phyloP scores from a whole-genome alignment of 1,139 yeast species.

The Petasospora rhodanensis region DNA sequence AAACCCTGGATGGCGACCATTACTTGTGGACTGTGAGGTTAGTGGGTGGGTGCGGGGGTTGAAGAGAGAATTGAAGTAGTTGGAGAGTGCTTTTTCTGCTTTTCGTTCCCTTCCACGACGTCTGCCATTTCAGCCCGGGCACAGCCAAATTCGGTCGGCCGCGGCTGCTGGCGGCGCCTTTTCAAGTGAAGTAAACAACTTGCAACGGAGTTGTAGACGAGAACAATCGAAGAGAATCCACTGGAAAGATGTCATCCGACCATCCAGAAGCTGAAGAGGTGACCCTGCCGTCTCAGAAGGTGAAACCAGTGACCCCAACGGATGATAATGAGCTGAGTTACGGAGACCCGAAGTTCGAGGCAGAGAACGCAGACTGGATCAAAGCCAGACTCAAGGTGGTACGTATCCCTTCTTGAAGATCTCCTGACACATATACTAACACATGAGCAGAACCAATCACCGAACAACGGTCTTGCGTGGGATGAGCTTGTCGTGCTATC shows the following conservation, averaged over 20 bases:
- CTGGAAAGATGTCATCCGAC: no score
- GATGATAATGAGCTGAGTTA: conserved; percentile 1
- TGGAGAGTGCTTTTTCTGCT: not conserved
- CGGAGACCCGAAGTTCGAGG: conserved; percentile 25
- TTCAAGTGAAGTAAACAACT: no score
- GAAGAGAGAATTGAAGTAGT: no score
- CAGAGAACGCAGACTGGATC: conserved; percentile 30
- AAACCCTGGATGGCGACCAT: conserved; percentile 48
- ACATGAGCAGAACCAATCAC: conserved; percentile 17
- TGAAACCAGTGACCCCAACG: not conserved
- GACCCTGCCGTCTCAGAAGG: conserved; percentile 1
- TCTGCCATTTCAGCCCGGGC: conserved; percentile 1
- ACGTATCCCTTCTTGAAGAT: conserved; percentile 4
- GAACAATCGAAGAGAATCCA: no score
- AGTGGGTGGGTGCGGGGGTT: no score
- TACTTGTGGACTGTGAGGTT: not conserved
- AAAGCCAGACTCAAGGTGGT: conserved; percentile 21
- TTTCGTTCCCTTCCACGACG: no score
- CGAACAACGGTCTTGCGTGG: conserved; percentile 21
- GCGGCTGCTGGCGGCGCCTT: no score
- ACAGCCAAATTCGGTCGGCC: no score
- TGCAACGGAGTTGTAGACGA: no score
- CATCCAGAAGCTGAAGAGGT: no score
- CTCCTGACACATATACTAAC: no score
- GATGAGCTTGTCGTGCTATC: conserved; percentile 24